Evolutionary conservation across 768 basidiomycete genomes (phyloP).

Genomic region (Mycena venus): DNA sequence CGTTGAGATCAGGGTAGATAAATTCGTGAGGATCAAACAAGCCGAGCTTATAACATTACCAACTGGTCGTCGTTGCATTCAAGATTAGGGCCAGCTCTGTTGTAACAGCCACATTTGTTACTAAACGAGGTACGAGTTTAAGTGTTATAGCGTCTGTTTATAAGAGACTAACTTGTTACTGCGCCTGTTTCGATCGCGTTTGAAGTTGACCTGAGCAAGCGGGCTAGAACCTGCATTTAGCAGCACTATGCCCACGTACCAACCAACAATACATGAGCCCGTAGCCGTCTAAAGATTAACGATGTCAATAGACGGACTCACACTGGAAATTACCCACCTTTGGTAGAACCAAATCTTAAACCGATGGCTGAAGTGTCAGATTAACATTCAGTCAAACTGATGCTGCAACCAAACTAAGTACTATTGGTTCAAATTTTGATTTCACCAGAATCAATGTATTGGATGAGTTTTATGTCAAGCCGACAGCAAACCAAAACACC

Average conservation of each 20-base stretch:
- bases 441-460: too few relatives aligned
- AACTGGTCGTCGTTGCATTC: conserved; percentile 1
- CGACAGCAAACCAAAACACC: too few relatives aligned
- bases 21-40: background rate
- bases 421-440: too few relatives aligned
- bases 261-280: conserved; percentile 5
- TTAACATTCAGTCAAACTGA: too few relatives aligned
- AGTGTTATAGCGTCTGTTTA: too few relatives aligned
- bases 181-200: conserved; percentile 11
- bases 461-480: too few relatives aligned
- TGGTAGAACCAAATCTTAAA: too few relatives aligned
- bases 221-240: background rate
- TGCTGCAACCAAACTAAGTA: too few relatives aligned
- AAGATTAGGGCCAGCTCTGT: conserved; percentile 10
- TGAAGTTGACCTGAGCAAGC: background rate
- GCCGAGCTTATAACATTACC: conserved; percentile 7
- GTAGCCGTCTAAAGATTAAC: background rate
- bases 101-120: background rate
- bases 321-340: too few relatives aligned
- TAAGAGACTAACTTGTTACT: too few relatives aligned
- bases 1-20: background rate
- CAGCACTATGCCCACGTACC: conserved; percentile 9
- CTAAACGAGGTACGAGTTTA: too few relatives aligned
- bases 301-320: background rate
- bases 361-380: too few relatives aligned